Evolutionary conservation across 176 grass and related monocot species (phyloP).

Genomic region (Melocanna baccifera): DNA sequence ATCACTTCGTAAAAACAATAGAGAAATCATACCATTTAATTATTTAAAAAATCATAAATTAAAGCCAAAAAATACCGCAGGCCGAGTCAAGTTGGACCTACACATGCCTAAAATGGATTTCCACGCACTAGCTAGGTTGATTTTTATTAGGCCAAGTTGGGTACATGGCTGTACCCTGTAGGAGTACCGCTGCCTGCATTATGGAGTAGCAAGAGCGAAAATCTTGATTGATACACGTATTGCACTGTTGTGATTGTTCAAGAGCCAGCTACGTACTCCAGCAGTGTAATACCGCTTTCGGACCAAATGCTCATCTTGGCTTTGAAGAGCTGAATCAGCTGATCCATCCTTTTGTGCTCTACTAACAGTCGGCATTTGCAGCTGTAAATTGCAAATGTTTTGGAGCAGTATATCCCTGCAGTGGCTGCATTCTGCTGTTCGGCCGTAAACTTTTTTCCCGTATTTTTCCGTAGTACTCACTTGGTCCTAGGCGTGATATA

Average conservation of each 20-base stretch:
- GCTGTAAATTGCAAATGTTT: not conserved
- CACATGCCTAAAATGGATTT: not conserved
- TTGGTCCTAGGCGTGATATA: too few species aligned
- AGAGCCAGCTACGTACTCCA: not conserved
- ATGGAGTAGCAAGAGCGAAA: not conserved
- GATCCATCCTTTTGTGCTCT: not conserved
- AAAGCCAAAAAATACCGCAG: too few species aligned
- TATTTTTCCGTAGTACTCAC: too few species aligned
- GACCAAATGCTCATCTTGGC: not conserved
- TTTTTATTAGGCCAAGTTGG: not conserved
- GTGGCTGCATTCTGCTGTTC: not conserved
- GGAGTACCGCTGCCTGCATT: not conserved
- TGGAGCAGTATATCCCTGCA: not conserved
- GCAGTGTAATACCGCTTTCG: not conserved
- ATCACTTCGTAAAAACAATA: fast-evolving
- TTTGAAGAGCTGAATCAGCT: not conserved
- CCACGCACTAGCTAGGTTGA: not conserved
- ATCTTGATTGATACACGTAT: not conserved
- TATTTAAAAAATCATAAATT: too few species aligned
- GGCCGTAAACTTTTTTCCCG: not conserved
- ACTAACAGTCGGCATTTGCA: not conserved
- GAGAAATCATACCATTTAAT: too few species aligned
- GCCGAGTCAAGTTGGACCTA: not conserved
- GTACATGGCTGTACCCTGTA: not conserved
- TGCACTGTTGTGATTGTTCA: not conserved